These are phyloP conservation scores for Solanum megistacrolobum DNA, from an alignment of 257 asterid genomes.

Conservation along the genomic window DNA sequence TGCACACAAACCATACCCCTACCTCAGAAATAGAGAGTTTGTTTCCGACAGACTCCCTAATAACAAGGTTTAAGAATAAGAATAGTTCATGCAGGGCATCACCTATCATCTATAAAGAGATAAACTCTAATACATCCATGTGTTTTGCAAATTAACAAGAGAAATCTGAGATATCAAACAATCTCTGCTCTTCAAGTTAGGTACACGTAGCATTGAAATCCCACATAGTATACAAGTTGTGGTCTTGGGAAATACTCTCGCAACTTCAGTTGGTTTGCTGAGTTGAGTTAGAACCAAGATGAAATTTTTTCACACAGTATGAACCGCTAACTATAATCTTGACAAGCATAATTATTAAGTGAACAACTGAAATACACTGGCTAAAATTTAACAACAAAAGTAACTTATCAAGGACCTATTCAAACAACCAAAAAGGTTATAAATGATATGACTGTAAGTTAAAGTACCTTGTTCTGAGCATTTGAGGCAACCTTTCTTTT, in stretches of 20 bases:
- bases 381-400: neutral
- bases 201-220: neutral
- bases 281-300: neutral
- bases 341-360: neutral
- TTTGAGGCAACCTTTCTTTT: constrained; percentile 15
- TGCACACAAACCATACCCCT: too few relatives aligned
- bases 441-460: neutral
- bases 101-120: too few relatives aligned
- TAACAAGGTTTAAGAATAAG: too few relatives aligned
- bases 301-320: neutral
- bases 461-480: constrained; percentile 34
- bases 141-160: neutral
- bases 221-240: neutral
- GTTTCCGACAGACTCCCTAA: too few relatives aligned
- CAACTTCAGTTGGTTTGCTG: neutral
- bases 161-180: neutral
- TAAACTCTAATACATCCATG: neutral
- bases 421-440: neutral
- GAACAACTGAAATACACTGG: neutral
- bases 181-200: neutral
- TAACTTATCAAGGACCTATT: neutral
- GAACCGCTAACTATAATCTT: neutral
- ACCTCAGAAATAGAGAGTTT: too few relatives aligned
- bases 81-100: too few relatives aligned
- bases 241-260: neutral